Base-by-base conservation (phyloP, 257 asterid genomes). In the Scutellaria minor region DNA sequence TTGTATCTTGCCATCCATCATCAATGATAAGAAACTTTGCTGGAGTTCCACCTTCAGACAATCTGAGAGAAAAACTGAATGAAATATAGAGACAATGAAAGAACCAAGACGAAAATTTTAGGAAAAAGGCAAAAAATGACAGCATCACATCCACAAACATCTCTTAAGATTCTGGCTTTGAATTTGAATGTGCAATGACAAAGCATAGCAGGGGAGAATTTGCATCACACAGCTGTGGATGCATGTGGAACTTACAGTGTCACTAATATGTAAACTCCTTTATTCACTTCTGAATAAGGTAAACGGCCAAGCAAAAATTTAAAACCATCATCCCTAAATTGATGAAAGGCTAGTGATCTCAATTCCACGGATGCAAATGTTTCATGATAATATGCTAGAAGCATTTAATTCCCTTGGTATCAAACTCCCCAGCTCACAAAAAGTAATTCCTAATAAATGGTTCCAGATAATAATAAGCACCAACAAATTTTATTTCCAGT, bases 1-100 rank as follows among this genome's bases (percentile, higher is more conserved):
- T 20, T n/a, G 83, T 80, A 70, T 83, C 84, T 68, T 83, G 87
- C 87, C 87, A 83, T 65, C 87, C 87, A 14, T 83, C 87, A 56
- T 83, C 87, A 62, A 83, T 83, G 22, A 83, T 83, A 45, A 83
- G 40, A 69, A 83, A 83, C 70, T 63, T 71, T 1, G 87, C 81
- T 40, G 87, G 87, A 59, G 83, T 71, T 31, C 87, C 87, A 45
- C 87, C 87, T 71, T 80, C 85, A 7, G 85, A 75, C 66, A 83
- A 77, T 73, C 85, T 80, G 79, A 71, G 64, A 67, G 15, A 74
- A 54, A 56, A 22, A 40, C 56, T 40, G 54, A 61, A 61, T 51
- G 67, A 41, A 50, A 20, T 10, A 31, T 6, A 51, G 67, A 59
- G 55, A 68, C 52, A 12, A 48, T 39, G 24, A 6, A 59, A 72